These are phyloP conservation scores for Erucastrum elatum DNA, from an alignment of 345 rosid species.

Conservation along the genomic window DNA sequence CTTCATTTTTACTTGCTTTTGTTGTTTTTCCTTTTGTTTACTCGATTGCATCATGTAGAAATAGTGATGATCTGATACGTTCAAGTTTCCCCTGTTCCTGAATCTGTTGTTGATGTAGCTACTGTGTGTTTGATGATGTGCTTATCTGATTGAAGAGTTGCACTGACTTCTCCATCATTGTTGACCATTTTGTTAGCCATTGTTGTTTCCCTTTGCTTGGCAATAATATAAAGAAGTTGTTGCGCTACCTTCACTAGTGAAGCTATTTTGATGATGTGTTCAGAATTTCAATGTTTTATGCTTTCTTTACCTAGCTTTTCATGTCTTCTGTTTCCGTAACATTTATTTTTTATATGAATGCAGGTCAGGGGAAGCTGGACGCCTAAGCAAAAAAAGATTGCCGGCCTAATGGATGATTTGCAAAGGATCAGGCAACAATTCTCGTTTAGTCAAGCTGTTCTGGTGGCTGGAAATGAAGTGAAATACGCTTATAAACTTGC, in stretches of 20 bases:
- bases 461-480: not conserved
- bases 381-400: not conserved
- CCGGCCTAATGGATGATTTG: not conserved
- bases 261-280: not conserved
- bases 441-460: not conserved
- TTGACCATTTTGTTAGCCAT: not conserved
- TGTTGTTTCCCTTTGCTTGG: not conserved
- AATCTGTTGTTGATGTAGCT: too few relatives aligned
- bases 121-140: not conserved
- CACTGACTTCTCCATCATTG: not conserved
- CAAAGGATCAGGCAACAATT: not conserved
- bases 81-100: too few relatives aligned
- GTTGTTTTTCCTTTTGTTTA: conserved; percentile 19
- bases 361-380: not conserved
- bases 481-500: conserved; percentile 3
- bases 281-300: not conserved
- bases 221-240: not conserved
- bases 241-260: not conserved
- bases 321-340: not conserved
- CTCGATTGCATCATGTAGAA: too few relatives aligned
- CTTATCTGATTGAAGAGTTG: not conserved
- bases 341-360: not conserved
- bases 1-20: not conserved
- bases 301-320: not conserved
- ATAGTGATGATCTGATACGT: too few relatives aligned